Base-by-base conservation (phyloP, 129 eudicot genomes). In the Silybum marianum region DNA sequence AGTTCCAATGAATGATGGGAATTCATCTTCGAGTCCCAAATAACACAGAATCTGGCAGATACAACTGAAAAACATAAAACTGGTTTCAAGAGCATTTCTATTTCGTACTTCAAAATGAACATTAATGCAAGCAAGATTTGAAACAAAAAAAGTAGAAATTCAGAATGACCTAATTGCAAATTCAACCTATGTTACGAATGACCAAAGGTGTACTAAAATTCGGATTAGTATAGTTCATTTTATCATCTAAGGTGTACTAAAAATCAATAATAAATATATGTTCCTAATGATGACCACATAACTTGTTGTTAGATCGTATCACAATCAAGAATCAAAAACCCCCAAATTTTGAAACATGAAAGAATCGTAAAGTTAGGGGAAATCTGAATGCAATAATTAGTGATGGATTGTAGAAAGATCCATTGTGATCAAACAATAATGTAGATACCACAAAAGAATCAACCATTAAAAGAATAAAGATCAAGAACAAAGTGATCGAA, bases 1-100 rank as follows among this genome's bases (percentile, higher is more conserved):
- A 7, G 72, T 77, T 81, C 97, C 88, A 95, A 83, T 44, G 83
- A 42, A 83, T 76, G 36, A 69, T 78, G 75, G 63, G 89, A 63
- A 84, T 78, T 86, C 97, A 92, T 95, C 86, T 80, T 60, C 23
- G 38, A 69, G 38, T 69, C 68, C 68, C 36, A 76, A 44, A 66
- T 66, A 79, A 36, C 32, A 21, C 74, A 16, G 71, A 67, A 66
- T 30, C 60, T 78, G 71, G 75, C 13, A 12, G 58, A 62, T 67
- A 40, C 77, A 67, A 73, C 65, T 75, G 73, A 78, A 77, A 77
- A 78, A 77, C 40, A 74, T 67, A 86, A 68, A 77, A 83, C 54
- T 40, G 26, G 71, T 65, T 51, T 58, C 40, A 40, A 82, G 76
- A 30, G 51, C 38, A 48, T 16, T 46, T 44, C 39, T 78, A 72